These are phyloP conservation scores for Dichotomopilus funicola DNA, from an alignment of 2,329 filamentous ascomycete genomes.

Conservation along the genomic window DNA sequence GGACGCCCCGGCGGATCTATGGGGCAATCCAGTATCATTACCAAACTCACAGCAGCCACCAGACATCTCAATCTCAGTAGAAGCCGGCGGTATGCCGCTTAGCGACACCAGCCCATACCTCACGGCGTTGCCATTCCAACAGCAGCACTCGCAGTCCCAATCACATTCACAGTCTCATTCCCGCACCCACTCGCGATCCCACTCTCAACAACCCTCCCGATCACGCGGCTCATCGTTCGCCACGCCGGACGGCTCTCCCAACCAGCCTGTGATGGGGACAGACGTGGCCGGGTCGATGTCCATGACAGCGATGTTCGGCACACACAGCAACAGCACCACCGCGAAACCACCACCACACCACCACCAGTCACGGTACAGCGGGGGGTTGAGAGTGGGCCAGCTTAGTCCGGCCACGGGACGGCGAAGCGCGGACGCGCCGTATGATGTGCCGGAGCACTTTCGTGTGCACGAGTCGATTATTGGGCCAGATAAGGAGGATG, in stretches of 20 bases:
- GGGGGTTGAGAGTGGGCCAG: constrained; percentile 1
- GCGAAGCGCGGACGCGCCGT: constrained; percentile 26
- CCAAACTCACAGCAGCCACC: constrained; percentile 7
- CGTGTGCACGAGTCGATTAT: constrained; percentile 29
- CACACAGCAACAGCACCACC: background rate
- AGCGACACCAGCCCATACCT: constrained; percentile 3
- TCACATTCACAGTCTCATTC: background rate
- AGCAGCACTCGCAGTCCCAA: background rate
- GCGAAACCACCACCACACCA: background rate
- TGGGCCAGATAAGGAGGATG: constrained; percentile 27
- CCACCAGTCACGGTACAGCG: background rate
- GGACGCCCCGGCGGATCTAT: background rate
- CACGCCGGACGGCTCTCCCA: constrained; percentile 7
- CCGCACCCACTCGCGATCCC: background rate
- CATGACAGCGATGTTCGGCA: background rate
- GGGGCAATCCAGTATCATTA: background rate
- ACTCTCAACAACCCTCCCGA: background rate
- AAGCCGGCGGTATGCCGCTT: constrained; percentile 17
- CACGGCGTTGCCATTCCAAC: background rate
- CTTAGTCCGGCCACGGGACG: constrained; percentile 5
- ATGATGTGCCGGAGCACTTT: constrained; percentile 29
- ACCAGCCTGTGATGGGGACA: constrained; percentile 2
- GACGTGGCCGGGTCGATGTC: background rate
- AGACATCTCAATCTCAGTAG: constrained; percentile 10
- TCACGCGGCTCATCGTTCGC: constrained; percentile 6